phyloP scores from a whole-genome alignment of 768 basidiomycete genomes.

The Clitopilus hobsonii region DNA sequence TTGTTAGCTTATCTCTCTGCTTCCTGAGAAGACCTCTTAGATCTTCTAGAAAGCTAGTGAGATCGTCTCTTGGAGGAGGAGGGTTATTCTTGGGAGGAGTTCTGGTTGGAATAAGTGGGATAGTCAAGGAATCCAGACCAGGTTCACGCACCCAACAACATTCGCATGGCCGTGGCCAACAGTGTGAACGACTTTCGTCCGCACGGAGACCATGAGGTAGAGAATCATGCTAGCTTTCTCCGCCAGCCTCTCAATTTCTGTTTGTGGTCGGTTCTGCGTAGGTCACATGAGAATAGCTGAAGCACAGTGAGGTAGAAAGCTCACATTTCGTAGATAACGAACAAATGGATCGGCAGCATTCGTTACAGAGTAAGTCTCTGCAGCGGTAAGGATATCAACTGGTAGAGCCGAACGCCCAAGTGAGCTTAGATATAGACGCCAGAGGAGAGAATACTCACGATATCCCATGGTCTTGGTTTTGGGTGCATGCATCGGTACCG shows the following conservation, averaged over 20 bases:
- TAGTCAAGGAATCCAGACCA: neutral
- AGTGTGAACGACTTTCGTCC: conserved; percentile 17
- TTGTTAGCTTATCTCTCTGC: neutral
- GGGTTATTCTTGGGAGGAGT: neutral
- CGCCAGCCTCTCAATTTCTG: neutral
- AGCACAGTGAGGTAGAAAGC: neutral
- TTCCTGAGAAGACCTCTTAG: neutral
- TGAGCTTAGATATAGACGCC: neutral
- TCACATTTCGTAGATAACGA: conserved; percentile 14
- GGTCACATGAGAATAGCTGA: neutral
- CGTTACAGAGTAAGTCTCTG: conserved; percentile 13
- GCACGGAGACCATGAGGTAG: conserved; percentile 12
- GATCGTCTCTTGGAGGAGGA: neutral
- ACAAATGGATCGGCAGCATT: conserved; percentile 15
- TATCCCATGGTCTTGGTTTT: neutral
- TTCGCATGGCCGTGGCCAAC: conserved; percentile 17
- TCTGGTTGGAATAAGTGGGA: neutral
- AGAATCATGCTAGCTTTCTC: conserved; percentile 3
- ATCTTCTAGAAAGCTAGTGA: neutral
- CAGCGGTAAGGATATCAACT: conserved; percentile 19
- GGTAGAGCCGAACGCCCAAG: too few species aligned
- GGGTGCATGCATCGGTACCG: neutral
- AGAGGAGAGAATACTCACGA: neutral
- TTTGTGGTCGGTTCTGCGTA: conserved; percentile 5
- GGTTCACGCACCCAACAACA: conserved; percentile 16